Evolutionary conservation across 2,329 filamentous ascomycete species (phyloP).

Genomic region (Zopfia rhizophila): DNA sequence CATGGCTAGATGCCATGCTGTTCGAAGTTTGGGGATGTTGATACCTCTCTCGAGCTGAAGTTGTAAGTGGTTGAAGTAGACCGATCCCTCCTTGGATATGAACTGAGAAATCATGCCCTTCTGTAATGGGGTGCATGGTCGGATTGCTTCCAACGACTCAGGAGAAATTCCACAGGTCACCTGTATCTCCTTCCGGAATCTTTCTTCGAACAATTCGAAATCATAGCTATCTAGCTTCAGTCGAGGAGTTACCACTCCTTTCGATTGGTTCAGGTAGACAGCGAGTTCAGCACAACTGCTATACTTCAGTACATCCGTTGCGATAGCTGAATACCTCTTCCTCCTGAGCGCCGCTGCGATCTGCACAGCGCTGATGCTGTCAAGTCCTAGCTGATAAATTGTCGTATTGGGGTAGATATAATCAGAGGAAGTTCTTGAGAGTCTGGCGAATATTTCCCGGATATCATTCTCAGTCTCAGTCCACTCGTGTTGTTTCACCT

Average conservation of each 20-base stretch:
- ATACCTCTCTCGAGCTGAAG: constrained; percentile 61
- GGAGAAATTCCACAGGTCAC: constrained; percentile 40
- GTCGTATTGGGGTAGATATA: constrained; percentile 71
- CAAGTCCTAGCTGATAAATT: constrained; percentile 88
- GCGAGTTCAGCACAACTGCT: constrained; percentile 49
- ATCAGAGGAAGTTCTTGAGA: constrained; percentile 64
- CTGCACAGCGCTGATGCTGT: constrained; percentile 88
- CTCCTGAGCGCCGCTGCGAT: constrained; percentile 75
- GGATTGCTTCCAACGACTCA: constrained; percentile 64
- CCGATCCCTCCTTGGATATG: constrained; percentile 69
- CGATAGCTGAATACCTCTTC: constrained; percentile 67
- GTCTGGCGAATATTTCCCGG: constrained; percentile 65
- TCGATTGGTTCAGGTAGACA: constrained; percentile 24
- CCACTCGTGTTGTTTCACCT: no score
- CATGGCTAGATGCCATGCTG: constrained; percentile 69
- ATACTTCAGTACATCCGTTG: constrained; percentile 77
- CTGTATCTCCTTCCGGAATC: constrained; percentile 50
- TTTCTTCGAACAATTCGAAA: constrained; percentile 62
- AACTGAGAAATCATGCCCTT: constrained; percentile 82
- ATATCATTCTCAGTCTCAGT: constrained; percentile 63
- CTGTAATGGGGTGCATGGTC: constrained; percentile 84
- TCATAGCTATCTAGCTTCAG: constrained; percentile 58
- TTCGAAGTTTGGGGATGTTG: constrained; percentile 55
- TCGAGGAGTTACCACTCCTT: no score
- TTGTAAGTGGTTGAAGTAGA: constrained; percentile 80